A percentile compares a stretch with the other conserved stretches of the same genome.
Evolutionary conservation across 2,329 filamentous ascomycete species (phyloP).

Genomic region (Ascochyta fabae): DNA sequence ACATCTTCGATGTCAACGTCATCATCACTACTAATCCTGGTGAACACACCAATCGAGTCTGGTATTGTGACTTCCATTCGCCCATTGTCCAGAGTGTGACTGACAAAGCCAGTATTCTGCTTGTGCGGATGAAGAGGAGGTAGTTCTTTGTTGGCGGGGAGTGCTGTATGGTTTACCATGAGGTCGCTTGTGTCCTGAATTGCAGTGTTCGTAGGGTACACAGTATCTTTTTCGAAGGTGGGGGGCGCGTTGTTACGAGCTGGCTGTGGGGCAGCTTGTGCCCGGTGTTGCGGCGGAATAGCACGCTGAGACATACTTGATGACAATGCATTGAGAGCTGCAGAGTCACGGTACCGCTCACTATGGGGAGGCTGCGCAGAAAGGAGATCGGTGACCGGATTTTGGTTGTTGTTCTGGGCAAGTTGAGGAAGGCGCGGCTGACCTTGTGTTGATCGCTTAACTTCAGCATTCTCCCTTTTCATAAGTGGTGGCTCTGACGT

Average conservation of each 20-base stretch:
- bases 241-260: neutral
- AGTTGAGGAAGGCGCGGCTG: neutral
- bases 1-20: neutral
- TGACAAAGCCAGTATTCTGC: neutral
- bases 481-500: neutral
- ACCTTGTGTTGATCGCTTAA: neutral
- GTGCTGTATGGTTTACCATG: neutral
- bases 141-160: neutral
- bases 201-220: neutral
- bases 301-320: neutral
- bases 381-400: neutral
- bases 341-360: neutral
- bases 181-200: constrained; percentile 1
- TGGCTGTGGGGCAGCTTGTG: neutral
- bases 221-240: neutral
- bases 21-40: neutral
- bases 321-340: neutral
- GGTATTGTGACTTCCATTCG: neutral
- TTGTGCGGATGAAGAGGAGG: constrained; percentile 5
- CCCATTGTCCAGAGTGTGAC: neutral
- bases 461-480: neutral
- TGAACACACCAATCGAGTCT: neutral
- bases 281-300: neutral
- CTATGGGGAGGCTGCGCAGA: neutral
- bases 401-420: neutral